Percentiles rank a stretch among this genome's conserved stretches.
phyloP scores from a whole-genome alignment of 768 basidiomycete species.

The Boletellus ananas region DNA sequence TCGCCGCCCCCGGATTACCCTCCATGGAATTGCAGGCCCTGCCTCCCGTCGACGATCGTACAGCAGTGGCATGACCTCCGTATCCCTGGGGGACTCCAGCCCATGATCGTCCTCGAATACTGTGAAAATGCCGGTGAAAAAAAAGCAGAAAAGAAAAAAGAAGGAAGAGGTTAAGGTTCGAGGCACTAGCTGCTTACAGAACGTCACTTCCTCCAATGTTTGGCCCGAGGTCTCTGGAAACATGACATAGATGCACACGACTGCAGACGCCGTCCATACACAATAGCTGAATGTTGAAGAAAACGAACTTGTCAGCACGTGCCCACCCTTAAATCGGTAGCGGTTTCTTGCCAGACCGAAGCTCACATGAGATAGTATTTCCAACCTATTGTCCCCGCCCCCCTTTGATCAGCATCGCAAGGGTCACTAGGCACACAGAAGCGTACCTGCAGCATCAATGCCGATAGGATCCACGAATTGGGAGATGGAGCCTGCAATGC shows the following conservation, averaged over 20 bases:
- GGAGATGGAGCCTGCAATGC: conserved; percentile 25
- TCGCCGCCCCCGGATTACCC: not conserved
- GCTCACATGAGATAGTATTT: conserved; percentile 11
- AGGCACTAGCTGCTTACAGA: conserved; percentile 8
- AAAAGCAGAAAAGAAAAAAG: too few species aligned
- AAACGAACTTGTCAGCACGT: not conserved
- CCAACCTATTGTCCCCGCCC: conserved; percentile 5
- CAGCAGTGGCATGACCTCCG: not conserved
- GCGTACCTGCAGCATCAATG: not conserved
- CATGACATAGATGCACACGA: conserved; percentile 13
- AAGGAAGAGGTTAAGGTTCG: conserved; percentile 14
- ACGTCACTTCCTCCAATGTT: conserved; percentile 17
- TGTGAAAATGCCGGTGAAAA: conserved; percentile 27
- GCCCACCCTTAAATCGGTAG: too few species aligned
- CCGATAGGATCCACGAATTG: conserved; percentile 8
- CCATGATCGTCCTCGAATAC: not conserved
- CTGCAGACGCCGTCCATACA: conserved; percentile 9
- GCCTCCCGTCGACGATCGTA: not conserved
- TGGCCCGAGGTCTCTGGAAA: conserved; percentile 21
- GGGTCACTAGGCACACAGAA: not conserved
- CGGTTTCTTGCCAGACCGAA: accelerated
- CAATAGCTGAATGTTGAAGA: conserved; percentile 10
- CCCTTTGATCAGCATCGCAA: not conserved
- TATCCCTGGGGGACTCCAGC: not conserved
- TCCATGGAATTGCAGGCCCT: not conserved